phyloP scores from a whole-genome alignment of 257 asterid species.

The Solanum ossicruentum region DNA sequence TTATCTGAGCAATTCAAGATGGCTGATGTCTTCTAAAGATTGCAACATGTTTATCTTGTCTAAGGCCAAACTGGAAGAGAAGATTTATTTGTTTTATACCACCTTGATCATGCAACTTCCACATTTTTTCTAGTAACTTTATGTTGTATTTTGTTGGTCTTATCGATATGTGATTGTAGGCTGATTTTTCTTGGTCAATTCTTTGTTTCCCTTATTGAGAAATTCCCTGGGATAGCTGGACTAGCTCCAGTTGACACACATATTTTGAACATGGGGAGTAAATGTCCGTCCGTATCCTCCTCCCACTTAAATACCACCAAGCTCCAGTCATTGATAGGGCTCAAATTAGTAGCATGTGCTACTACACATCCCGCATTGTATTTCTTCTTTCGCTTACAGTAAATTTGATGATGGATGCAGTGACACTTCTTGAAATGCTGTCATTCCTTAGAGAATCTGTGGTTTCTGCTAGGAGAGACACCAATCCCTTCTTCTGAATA shows the following conservation, averaged over 20 bases:
- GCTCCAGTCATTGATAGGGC: neutral
- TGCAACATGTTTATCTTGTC: neutral
- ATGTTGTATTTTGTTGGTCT: neutral
- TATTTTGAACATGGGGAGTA: neutral
- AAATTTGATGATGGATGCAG: neutral
- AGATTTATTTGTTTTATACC: neutral
- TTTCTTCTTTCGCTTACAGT: neutral
- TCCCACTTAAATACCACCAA: too few relatives aligned
- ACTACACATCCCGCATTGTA: neutral
- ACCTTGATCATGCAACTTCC: neutral
- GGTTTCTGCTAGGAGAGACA: neutral
- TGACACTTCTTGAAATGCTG: neutral
- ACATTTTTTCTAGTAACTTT: neutral
- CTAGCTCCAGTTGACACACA: too few relatives aligned
- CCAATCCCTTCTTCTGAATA: neutral
- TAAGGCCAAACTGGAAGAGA: neutral
- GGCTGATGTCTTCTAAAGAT: neutral
- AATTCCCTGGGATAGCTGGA: neutral
- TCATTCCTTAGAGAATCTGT: neutral
- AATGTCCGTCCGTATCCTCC: neutral
- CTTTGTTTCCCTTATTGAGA: neutral
- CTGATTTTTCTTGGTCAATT: neutral
- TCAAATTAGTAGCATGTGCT: neutral
- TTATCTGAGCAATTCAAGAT: conserved; percentile 1
- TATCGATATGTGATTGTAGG: neutral